These are phyloP conservation scores for Catharanthus roseus DNA, from an alignment of 257 asterid genomes.

Conservation along the genomic window DNA sequence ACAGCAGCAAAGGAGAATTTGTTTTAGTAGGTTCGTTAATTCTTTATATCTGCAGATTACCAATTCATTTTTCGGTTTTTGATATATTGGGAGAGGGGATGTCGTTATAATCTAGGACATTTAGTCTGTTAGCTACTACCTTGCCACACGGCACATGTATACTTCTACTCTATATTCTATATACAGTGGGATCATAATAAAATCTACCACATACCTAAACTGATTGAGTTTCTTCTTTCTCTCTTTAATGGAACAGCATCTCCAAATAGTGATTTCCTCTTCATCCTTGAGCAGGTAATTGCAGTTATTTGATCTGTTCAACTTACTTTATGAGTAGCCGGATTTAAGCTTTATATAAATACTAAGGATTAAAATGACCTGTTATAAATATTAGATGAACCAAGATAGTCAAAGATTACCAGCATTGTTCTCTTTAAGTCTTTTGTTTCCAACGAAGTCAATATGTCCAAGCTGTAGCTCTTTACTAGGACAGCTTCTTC, in stretches of 20 bases:
- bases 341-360: constrained; percentile 12
- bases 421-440: constrained; percentile 19
- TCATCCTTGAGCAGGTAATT: constrained; percentile 18
- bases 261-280: constrained; percentile 43
- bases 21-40: not conserved
- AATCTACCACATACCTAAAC: constrained; percentile 21
- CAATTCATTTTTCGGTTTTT: not conserved
- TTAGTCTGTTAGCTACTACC: no score
- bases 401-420: constrained; percentile 26
- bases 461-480: constrained; percentile 21
- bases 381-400: not conserved
- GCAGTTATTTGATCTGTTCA: constrained; percentile 12
- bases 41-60: no score
- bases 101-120: no score
- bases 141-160: no score
- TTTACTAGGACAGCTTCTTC: constrained; percentile 17
- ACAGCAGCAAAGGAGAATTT: no score
- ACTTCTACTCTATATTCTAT: not conserved
- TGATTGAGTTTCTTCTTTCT: constrained; percentile 33
- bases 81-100: not conserved
- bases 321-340: constrained; percentile 13
- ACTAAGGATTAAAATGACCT: not conserved
- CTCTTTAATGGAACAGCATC: constrained; percentile 38
- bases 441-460: constrained; percentile 20
- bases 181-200: no score